A percentile compares a stretch with the other conserved stretches of the same genome.
These are phyloP conservation scores for Alternaria burnsii DNA, from an alignment of 2,329 filamentous ascomycete species.

Conservation along the genomic window DNA sequence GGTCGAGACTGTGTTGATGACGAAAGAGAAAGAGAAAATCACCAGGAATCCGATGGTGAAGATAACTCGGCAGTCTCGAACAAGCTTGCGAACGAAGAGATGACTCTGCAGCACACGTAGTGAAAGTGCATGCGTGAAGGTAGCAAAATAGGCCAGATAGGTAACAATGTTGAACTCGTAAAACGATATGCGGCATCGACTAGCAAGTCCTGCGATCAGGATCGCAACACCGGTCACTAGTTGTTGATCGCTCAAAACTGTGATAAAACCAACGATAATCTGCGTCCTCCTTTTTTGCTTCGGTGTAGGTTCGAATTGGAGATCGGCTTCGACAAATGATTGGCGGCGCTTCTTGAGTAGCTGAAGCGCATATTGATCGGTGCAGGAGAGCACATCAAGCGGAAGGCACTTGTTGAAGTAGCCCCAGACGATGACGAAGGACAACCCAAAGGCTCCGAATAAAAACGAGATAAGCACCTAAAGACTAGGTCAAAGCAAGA, in stretches of 20 bases:
- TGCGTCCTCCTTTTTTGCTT: neutral
- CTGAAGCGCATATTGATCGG: neutral
- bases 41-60: neutral
- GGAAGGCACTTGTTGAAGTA: neutral
- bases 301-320: neutral
- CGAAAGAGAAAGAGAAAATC: neutral
- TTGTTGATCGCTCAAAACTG: constrained; percentile 14
- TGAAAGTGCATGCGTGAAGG: neutral
- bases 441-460: neutral
- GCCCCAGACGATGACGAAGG: neutral
- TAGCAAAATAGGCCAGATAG: constrained; percentile 14
- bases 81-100: neutral
- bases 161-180: constrained; percentile 15
- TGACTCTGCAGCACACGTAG: neutral
- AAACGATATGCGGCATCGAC: constrained; percentile 5
- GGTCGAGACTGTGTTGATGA: neutral
- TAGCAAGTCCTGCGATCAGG: constrained; percentile 11
- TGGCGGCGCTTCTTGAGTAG: neutral
- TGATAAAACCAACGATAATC: constrained; percentile 2
- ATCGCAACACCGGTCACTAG: constrained; percentile 19
- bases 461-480: neutral
- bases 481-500: neutral
- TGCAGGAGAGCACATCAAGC: neutral
- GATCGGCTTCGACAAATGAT: neutral
- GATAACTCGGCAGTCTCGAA: neutral